phyloP scores from a whole-genome alignment of 495 filamentous ascomycete species.

The Penicillium flavigenum region DNA sequence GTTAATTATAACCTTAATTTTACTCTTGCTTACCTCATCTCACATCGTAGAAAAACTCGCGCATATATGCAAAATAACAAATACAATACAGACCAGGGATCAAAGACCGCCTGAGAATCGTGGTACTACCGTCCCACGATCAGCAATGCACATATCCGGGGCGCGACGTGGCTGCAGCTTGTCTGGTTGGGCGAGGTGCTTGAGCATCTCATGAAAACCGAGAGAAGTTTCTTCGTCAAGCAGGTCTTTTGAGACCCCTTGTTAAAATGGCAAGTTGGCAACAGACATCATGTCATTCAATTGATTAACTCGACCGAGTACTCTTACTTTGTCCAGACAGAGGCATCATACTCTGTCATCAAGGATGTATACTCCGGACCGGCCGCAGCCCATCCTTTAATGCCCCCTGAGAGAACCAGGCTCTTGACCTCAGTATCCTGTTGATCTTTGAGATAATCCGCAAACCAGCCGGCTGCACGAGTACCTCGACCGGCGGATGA shows the following conservation, averaged over 20 bases:
- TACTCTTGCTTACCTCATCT: no score
- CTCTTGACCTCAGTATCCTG: constrained; percentile 52
- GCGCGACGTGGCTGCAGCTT: not conserved
- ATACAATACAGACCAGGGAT: not conserved
- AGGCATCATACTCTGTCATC: constrained; percentile 60
- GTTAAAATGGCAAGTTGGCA: no score
- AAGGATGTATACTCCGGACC: constrained; percentile 54
- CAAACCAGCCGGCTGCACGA: constrained; percentile 64
- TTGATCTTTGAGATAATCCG: constrained; percentile 54
- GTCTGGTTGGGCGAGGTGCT: not conserved
- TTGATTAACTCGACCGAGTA: not conserved
- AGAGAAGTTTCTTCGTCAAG: not conserved
- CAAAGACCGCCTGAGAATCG: no score
- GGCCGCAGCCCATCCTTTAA: constrained; percentile 62
- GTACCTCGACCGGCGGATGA: constrained; percentile 63
- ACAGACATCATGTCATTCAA: no score
- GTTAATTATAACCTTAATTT: no score
- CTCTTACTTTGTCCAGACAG: constrained; percentile 44
- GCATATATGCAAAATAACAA: not conserved
- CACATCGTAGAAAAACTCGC: no score
- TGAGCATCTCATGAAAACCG: not conserved
- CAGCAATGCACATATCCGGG: not conserved
- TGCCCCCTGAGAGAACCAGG: constrained; percentile 56
- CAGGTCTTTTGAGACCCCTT: not conserved
- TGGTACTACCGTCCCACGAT: not conserved